Evolutionary conservation across 805 yeast genomes (phyloP).

Genomic region (Metschnikowia anglica): DNA sequence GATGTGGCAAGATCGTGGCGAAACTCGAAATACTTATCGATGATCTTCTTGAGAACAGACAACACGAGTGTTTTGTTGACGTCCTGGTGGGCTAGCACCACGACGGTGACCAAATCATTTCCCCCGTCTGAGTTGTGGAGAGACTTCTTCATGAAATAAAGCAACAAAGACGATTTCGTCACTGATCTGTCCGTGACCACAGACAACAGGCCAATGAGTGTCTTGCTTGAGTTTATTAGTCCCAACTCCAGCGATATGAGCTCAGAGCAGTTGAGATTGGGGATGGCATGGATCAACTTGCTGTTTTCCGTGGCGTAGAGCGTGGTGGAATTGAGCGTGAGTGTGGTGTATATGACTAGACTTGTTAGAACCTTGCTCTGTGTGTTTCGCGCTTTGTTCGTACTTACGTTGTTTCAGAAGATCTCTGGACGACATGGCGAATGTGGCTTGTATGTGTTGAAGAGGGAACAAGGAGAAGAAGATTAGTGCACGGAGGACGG

Average conservation of each 20-base stretch:
- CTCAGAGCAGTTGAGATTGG: constrained; percentile 53
- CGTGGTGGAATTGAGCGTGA: constrained; percentile 57
- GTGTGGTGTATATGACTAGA: constrained; percentile 48
- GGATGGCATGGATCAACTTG: constrained; percentile 38
- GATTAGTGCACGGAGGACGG: constrained; percentile 3
- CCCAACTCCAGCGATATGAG: constrained; percentile 54
- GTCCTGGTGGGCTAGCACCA: constrained; percentile 45
- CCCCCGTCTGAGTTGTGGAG: constrained; percentile 42
- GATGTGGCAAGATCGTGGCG: constrained; percentile 28
- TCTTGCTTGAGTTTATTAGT: constrained; percentile 48
- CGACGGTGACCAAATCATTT: constrained; percentile 52
- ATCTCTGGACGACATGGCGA: constrained; percentile 10
- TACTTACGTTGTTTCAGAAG: constrained; percentile 18
- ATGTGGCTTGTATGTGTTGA: neutral
- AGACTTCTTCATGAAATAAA: constrained; percentile 51
- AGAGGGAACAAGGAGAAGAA: neutral
- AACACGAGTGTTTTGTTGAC: constrained; percentile 48
- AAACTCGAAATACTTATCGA: constrained; percentile 49
- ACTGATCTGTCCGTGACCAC: constrained; percentile 26
- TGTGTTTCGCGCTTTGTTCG: neutral
- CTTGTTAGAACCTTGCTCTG: no score
- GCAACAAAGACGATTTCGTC: constrained; percentile 30
- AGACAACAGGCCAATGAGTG: constrained; percentile 40
- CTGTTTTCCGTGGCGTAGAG: constrained; percentile 56
- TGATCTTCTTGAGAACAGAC: constrained; percentile 48